A percentile compares a stretch with the other conserved stretches of the same genome.
These are phyloP conservation scores for Monilinia laxa DNA, from an alignment of 2,329 filamentous ascomycete genomes.

Conservation along the genomic window DNA sequence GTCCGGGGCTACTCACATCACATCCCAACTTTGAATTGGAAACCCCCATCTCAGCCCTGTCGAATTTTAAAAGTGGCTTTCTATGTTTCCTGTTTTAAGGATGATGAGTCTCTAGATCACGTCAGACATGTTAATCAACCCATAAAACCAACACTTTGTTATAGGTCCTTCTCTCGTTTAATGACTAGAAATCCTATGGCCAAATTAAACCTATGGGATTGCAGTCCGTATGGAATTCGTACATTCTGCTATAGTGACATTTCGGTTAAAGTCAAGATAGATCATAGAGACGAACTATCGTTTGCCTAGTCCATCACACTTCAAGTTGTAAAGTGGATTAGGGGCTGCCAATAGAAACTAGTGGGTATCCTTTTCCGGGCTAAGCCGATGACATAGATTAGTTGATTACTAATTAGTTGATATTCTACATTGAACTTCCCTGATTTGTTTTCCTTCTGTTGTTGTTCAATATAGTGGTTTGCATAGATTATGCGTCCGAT, in stretches of 20 bases:
- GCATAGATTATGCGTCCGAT: too few relatives aligned
- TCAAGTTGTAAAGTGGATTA: not conserved
- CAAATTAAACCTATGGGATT: not conserved
- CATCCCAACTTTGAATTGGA: not conserved
- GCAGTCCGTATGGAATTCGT: too few relatives aligned
- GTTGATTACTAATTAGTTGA: not conserved
- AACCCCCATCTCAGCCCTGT: constrained; percentile 3
- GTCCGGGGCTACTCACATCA: not conserved
- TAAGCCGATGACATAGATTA: not conserved
- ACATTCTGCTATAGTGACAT: too few relatives aligned
- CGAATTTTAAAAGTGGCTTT: constrained; percentile 1
- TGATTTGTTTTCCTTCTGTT: too few relatives aligned
- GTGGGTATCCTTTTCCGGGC: not conserved
- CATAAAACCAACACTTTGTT: not conserved
- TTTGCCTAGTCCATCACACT: not conserved
- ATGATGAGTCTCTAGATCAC: not conserved
- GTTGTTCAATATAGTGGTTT: too few relatives aligned
- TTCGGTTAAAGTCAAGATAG: not conserved
- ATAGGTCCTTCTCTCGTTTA: not conserved
- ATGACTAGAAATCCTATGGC: not conserved
- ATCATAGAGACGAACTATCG: not conserved
- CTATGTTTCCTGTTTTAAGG: constrained; percentile 12
- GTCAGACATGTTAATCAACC: not conserved
- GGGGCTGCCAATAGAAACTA: not conserved
- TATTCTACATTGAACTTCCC: not conserved